phyloP scores from a whole-genome alignment of 768 basidiomycete genomes.

The Macrolepiota fuliginosa region DNA sequence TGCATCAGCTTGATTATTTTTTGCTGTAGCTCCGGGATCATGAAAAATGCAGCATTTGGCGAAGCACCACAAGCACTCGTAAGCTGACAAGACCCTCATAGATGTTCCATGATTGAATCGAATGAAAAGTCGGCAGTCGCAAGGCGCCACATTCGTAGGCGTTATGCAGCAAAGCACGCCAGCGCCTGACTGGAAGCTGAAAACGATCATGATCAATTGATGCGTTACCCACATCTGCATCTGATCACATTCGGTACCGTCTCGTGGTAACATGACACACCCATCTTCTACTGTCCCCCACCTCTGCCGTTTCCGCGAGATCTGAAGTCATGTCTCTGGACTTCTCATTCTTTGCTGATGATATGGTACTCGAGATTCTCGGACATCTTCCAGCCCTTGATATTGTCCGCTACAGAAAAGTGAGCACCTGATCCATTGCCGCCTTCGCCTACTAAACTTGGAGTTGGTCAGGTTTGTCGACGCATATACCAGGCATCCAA shows the following conservation, averaged over 20 bases:
- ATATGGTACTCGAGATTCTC: constrained; percentile 8
- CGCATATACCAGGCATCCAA: constrained; percentile 6
- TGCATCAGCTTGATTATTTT: too few relatives aligned
- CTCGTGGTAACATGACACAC: not conserved
- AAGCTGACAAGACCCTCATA: too few relatives aligned
- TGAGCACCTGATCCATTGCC: not conserved
- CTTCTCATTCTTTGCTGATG: constrained; percentile 6
- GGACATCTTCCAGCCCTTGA: constrained; percentile 8
- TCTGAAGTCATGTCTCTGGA: not conserved
- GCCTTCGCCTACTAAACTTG: not conserved
- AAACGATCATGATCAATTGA: too few relatives aligned
- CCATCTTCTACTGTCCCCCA: not conserved
- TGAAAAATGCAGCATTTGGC: too few relatives aligned
- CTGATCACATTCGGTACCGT: not conserved
- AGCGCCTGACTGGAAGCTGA: too few relatives aligned
- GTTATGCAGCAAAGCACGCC: too few relatives aligned
- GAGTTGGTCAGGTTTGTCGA: not conserved
- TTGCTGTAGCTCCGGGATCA: too few relatives aligned
- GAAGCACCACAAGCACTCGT: too few relatives aligned
- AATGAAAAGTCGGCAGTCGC: too few relatives aligned
- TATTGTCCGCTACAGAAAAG: constrained; percentile 4
- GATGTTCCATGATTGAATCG: too few relatives aligned
- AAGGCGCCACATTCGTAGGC: too few relatives aligned
- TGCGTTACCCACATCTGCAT: not conserved
- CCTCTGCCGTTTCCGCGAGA: not conserved